These are phyloP conservation scores for Solanum ossicruentum DNA, from an alignment of 257 asterid species.

Conservation along the genomic window DNA sequence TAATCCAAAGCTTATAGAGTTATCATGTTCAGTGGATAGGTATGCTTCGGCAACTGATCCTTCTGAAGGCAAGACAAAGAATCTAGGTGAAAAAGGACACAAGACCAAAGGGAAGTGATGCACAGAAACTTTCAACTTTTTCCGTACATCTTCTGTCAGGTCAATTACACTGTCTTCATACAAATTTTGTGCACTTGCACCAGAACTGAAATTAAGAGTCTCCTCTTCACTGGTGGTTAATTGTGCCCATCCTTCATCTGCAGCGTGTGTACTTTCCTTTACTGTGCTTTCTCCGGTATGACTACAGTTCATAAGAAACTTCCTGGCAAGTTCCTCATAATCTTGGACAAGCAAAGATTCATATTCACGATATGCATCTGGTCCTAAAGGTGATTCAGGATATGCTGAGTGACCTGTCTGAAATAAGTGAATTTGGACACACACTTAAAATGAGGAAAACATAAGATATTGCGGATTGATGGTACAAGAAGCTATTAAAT, in stretches of 20 bases:
- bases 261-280: conserved; percentile 23
- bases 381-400: conserved; percentile 97
- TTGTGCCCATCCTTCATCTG: conserved; percentile 74
- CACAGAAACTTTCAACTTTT: conserved; percentile 54
- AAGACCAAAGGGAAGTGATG: conserved; percentile 82
- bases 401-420: conserved; percentile 87
- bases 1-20: conserved; percentile 79
- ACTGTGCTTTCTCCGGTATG: conserved; percentile 15
- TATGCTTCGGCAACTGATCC: conserved; percentile 84
- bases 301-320: conserved; percentile 15
- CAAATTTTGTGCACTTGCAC: conserved; percentile 19
- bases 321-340: conserved; percentile 74
- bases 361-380: conserved; percentile 88
- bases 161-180: conserved; percentile 24
- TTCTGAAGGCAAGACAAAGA: conserved; percentile 95
- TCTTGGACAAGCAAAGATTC: conserved; percentile 82
- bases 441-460: background rate
- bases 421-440: conserved; percentile 4
- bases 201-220: conserved; percentile 19
- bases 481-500: background rate
- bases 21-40: conserved; percentile 60
- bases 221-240: conserved; percentile 43
- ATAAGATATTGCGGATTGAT: background rate
- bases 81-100: conserved; percentile 84
- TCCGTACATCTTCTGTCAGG: conserved; percentile 35